Conservation (phyloP, 176 grass and related monocot species). For the Aegilops umbellulata region DNA sequence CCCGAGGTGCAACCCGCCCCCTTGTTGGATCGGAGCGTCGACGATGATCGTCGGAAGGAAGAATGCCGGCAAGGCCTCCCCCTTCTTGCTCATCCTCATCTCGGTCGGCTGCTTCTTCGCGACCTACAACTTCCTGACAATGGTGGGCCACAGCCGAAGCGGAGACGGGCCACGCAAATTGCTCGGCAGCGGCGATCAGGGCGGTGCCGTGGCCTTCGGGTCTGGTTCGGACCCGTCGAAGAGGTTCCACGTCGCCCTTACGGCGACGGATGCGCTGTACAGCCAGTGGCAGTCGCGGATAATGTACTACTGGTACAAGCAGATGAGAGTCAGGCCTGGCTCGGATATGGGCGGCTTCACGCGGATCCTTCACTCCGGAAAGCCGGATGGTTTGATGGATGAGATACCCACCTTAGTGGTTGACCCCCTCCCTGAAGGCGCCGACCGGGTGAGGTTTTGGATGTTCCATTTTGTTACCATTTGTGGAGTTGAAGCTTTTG, state of each 20-base stretch:
- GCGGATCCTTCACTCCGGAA: constrained; percentile 86
- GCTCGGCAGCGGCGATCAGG: constrained; percentile 23
- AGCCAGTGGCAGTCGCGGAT: constrained; percentile 96
- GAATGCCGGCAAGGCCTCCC: constrained; percentile 50
- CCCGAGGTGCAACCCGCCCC: not conserved
- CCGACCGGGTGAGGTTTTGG: constrained; percentile 53
- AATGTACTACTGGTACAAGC: constrained; percentile 93
- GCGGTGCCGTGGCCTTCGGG: not conserved
- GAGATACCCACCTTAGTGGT: constrained; percentile 93
- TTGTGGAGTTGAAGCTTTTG: not conserved
- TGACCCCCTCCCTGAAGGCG: constrained; percentile 73
- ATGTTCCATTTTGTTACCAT: not conserved
- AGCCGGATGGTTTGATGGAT: constrained; percentile 75
- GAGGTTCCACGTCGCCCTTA: constrained; percentile 87
- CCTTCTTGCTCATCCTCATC: constrained; percentile 56
- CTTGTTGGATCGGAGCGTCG: not conserved
- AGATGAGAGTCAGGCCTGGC: constrained; percentile 60
- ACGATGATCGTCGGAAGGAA: constrained; percentile 51
- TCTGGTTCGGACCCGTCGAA: constrained; percentile 42
- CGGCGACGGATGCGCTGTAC: constrained; percentile 86
- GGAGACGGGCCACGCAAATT: constrained; percentile 33
- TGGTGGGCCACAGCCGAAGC: constrained; percentile 39
- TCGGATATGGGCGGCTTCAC: constrained; percentile 98
- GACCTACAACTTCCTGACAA: constrained; percentile 87
- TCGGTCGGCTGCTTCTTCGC: constrained; percentile 57